phyloP scores from a whole-genome alignment of 192 early-diverging fungal species.

The Backusella psychrophila region DNA sequence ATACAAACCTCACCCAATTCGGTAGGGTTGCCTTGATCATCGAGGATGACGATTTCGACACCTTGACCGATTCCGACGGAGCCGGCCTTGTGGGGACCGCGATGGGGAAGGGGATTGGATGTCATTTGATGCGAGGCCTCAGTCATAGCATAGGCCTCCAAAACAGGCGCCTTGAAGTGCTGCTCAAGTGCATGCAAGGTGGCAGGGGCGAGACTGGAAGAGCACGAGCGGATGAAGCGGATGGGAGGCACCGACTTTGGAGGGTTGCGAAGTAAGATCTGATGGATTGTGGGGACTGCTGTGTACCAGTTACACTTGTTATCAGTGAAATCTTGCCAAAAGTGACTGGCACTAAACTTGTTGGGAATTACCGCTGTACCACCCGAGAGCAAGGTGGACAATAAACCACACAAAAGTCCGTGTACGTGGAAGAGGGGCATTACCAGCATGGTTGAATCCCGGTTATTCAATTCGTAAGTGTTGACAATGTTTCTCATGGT shows the following conservation, averaged over 20 bases:
- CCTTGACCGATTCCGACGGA: constrained; percentile 78
- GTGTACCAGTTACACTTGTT: constrained; percentile 68
- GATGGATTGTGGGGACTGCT: constrained; percentile 84
- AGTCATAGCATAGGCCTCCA: constrained; percentile 87
- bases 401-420: constrained; percentile 72
- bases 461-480: constrained; percentile 61
- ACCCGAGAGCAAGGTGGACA: constrained; percentile 68
- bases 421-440: constrained; percentile 91
- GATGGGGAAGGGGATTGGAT: constrained; percentile 67
- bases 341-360: constrained; percentile 66
- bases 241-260: constrained; percentile 43
- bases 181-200: constrained; percentile 66
- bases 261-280: constrained; percentile 66
- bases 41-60: constrained; percentile 68
- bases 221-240: constrained; percentile 82
- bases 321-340: constrained; percentile 73
- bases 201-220: constrained; percentile 68
- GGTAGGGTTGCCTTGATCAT: constrained; percentile 53
- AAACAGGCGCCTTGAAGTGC: constrained; percentile 64
- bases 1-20: constrained; percentile 82
- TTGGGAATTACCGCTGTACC: constrained; percentile 68
- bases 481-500: constrained; percentile 71
- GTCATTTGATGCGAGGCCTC: constrained; percentile 91
- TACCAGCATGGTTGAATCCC: constrained; percentile 69
- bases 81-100: constrained; percentile 64